Percentiles rank a stretch among this genome's conserved stretches.
phyloP scores from a whole-genome alignment of 495 filamentous ascomycete genomes.

The Xylaria nigripes region DNA sequence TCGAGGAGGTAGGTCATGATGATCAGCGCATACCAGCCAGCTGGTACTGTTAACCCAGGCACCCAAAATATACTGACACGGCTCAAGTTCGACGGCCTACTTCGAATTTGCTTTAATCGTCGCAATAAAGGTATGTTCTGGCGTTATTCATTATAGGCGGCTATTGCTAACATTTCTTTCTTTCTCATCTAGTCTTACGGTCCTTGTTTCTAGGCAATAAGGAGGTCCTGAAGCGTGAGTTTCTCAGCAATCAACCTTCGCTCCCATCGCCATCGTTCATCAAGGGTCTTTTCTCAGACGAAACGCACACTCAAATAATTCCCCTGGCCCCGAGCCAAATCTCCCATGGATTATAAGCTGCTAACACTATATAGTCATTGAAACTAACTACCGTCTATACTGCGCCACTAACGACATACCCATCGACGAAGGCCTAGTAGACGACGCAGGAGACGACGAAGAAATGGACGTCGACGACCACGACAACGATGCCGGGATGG shows the following conservation, averaged over 20 bases:
- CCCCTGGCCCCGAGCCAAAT: neutral
- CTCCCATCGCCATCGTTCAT: neutral
- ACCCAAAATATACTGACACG: neutral
- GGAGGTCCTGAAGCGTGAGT: constrained; percentile 62
- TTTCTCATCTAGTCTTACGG: constrained; percentile 50
- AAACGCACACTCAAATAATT: too few species aligned
- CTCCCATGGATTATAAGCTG: neutral
- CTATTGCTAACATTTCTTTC: constrained; percentile 38
- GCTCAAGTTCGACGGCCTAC: constrained; percentile 69
- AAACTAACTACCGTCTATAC: constrained; percentile 79
- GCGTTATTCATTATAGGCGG: neutral
- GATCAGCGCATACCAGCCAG: neutral
- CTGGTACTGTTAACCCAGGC: neutral
- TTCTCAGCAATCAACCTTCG: neutral
- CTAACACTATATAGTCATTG: constrained; percentile 32
- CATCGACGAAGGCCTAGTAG: constrained; percentile 60
- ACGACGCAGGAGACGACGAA: constrained; percentile 38
- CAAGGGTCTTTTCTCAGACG: neutral
- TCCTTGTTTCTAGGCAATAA: constrained; percentile 66
- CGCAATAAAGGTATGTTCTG: constrained; percentile 39
- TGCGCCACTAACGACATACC: constrained; percentile 75
- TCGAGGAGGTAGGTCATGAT: constrained; percentile 53
- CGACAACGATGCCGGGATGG: constrained; percentile 40
- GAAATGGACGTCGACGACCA: constrained; percentile 47
- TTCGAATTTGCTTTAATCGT: constrained; percentile 74